Conservation (phyloP, 2,329 filamentous ascomycete genomes). For the Mycosphaerella sp. region DNA sequence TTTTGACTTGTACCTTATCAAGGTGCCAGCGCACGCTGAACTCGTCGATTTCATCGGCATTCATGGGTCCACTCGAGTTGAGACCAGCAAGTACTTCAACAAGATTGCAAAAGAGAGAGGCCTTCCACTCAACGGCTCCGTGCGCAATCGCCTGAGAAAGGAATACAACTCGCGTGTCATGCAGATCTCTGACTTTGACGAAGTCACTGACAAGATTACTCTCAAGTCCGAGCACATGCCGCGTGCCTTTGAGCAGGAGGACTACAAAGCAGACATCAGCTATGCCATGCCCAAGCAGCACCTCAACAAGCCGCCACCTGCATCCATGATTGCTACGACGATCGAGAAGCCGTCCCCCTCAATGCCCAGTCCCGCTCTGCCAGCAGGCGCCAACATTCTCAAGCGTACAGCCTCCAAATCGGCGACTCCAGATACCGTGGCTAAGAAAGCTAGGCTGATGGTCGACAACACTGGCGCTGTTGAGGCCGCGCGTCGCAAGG, state of each 20-base stretch:
- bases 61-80: not conserved
- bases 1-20: not conserved
- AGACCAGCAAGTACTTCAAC: not conserved
- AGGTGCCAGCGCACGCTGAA: not conserved
- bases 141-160: not conserved
- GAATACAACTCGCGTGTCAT: constrained; percentile 1
- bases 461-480: not conserved
- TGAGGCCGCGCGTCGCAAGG: not conserved
- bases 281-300: not conserved
- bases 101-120: not conserved
- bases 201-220: not conserved
- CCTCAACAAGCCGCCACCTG: not conserved
- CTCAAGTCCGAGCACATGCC: not conserved
- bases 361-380: not conserved
- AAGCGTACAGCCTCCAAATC: constrained; percentile 2
- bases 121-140: not conserved
- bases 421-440: not conserved
- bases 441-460: not conserved
- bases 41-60: not conserved
- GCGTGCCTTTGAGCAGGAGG: not conserved
- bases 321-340: not conserved
- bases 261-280: not conserved
- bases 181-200: not conserved
- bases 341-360: not conserved
- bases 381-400: not conserved